Conservation (phyloP, 2,329 filamentous ascomycete species). For the Apiospora malaysiana region DNA sequence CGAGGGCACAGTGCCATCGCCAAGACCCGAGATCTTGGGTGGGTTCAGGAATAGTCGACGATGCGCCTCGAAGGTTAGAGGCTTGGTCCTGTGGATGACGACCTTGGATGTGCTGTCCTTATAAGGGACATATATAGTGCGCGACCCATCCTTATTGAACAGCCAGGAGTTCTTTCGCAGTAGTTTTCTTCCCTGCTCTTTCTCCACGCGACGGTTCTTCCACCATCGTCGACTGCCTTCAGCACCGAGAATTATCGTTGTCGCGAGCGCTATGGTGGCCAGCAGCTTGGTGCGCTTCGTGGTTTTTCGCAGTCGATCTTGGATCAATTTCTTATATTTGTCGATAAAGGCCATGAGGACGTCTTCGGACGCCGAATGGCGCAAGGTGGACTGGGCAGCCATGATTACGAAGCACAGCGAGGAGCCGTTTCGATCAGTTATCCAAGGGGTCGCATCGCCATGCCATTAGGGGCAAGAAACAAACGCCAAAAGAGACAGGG, state of each 20-base stretch:
- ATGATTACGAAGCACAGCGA: slow-evolving; percentile 52
- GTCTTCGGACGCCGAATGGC: slow-evolving; percentile 68
- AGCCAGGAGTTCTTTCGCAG: slow-evolving; percentile 91
- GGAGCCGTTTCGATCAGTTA: slow-evolving; percentile 17
- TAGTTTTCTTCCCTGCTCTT: slow-evolving; percentile 80
- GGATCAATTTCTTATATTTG: slow-evolving; percentile 61
- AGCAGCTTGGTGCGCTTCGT: slow-evolving; percentile 76
- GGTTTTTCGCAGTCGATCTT: slow-evolving; percentile 63
- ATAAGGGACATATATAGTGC: slow-evolving; percentile 95
- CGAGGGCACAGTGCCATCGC: slow-evolving; percentile 78
- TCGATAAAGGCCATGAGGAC: slow-evolving; percentile 68
- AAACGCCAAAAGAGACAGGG: not conserved
- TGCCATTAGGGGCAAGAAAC: not conserved
- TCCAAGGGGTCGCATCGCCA: slow-evolving; percentile 22
- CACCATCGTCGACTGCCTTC: slow-evolving; percentile 84
- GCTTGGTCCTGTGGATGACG: slow-evolving; percentile 87
- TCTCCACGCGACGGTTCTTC: slow-evolving; percentile 74
- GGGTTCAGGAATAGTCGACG: slow-evolving; percentile 91
- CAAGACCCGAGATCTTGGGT: slow-evolving; percentile 79
- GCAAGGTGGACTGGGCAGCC: slow-evolving; percentile 88
- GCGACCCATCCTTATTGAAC: slow-evolving; percentile 90
- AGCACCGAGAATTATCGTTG: slow-evolving; percentile 79
- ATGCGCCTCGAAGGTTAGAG: slow-evolving; percentile 95
- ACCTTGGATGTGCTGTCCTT: slow-evolving; percentile 89
- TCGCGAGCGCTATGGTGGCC: slow-evolving; percentile 74